Percentiles rank a stretch among this genome's conserved stretches.
These are phyloP conservation scores for Termitomyces eurrhizus DNA, from an alignment of 768 basidiomycete species.

Conservation along the genomic window DNA sequence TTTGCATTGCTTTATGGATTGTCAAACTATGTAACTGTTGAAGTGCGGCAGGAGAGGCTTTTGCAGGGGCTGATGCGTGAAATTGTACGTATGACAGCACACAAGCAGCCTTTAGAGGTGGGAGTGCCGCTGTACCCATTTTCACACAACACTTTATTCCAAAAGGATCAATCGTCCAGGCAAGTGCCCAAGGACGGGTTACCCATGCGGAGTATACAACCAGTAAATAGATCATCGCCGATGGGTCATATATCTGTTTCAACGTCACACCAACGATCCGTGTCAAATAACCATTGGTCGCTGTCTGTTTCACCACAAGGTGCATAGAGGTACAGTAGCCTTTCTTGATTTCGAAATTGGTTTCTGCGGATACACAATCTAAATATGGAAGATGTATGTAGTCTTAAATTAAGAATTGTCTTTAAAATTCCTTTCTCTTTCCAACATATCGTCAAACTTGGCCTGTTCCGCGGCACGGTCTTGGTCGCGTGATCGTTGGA, in stretches of 20 bases:
- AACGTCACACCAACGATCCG: conserved; percentile 13
- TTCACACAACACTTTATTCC: conserved; percentile 63
- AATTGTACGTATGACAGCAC: conserved; percentile 77
- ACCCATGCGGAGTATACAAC: conserved; percentile 38
- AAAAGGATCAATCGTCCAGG: conserved; percentile 39
- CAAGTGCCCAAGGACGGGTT: conserved; percentile 29
- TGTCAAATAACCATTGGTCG: conserved; percentile 18
- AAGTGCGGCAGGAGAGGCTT: conserved; percentile 80
- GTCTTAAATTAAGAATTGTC: conserved; percentile 8
- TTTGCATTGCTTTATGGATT: conserved; percentile 1
- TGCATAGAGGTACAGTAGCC: conserved; percentile 5
- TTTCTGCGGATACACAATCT: background rate
- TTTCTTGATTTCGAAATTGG: background rate
- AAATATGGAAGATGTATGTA: conserved; percentile 2
- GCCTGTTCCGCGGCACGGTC: conserved; percentile 47
- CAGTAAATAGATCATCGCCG: conserved; percentile 22
- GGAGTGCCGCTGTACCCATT: conserved; percentile 80
- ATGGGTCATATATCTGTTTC: conserved; percentile 7
- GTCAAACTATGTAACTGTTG: conserved; percentile 4
- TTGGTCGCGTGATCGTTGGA: conserved; percentile 15
- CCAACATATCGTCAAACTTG: conserved; percentile 54
- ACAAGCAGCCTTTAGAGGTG: conserved; percentile 76
- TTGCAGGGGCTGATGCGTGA: conserved; percentile 83
- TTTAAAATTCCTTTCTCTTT: conserved; percentile 48
- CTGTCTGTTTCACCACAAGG: conserved; percentile 20